Base-by-base conservation (phyloP, 2,329 filamentous ascomycete species). In the Arthrobotrys musiformis region DNA sequence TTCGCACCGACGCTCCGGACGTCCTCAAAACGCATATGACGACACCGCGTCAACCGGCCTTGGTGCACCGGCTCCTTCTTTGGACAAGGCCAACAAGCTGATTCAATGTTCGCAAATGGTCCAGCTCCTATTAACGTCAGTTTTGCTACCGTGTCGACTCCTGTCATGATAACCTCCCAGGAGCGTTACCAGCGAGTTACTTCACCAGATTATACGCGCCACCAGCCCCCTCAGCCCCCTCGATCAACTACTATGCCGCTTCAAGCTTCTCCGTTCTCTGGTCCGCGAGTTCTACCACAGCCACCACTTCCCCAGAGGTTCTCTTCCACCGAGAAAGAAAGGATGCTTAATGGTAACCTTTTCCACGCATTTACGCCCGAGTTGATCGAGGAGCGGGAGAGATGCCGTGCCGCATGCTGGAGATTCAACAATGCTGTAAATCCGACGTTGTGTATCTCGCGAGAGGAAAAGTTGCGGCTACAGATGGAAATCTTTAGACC, bases 361-460 rank as follows among this genome's bases (percentile, higher is more conserved):
- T 98, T 93, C 83, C 90, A 90, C 77, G 92, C 92, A 5, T 94
- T 91, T 79, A 90, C 93, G 82, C 88, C 90, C 76, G 90, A 93
- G 81, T 87, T 99, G 4, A 88, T 92, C 13, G 87, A 92, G 19
- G 94, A 97, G 81, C 91, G 94, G n/a, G 90, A 95, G 82, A 88
- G 91, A 67, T 98, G 94, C 84, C 91, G 90, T 79, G 88, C 89
- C 9, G 93, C 93, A 4, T 90, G 94, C 80, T 94, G 91, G 88
- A 87, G 90, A 61, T 97, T 95, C 85, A 97, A 97, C 84, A 93
- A 91, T 82, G 79, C 79, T 2, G 91, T 92, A 17, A 93, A 93
- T 80, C 91, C 92, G 1, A 89, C 89, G 67, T 88, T 90, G 42
- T 91, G 91, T 3, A 88, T 94, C 4, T 92, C 90, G 26, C 85